A percentile compares a stretch with the other conserved stretches of the same genome.
Conservation (phyloP, 1,284 basidiomycete species). For the Boletus sp. region DNA sequence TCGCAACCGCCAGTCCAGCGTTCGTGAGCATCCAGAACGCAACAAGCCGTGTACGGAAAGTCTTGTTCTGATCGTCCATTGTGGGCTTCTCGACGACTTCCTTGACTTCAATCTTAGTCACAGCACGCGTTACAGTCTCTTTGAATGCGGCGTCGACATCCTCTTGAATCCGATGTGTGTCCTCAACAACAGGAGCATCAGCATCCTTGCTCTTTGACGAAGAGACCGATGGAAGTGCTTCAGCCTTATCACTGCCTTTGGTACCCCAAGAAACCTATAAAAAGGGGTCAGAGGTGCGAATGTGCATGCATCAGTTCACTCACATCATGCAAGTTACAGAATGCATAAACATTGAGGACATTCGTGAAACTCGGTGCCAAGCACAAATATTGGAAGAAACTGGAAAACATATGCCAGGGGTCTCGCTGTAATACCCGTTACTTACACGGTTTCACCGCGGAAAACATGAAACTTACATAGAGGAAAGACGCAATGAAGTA, state of each 20-base stretch:
- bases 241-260: slow-evolving; percentile 94
- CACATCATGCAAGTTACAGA: slow-evolving; percentile 92
- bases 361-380: slow-evolving; percentile 91
- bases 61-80: slow-evolving; percentile 89
- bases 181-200: slow-evolving; percentile 78
- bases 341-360: slow-evolving; percentile 93
- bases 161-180: slow-evolving; percentile 73
- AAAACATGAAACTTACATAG: slow-evolving; percentile 58
- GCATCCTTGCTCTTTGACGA: slow-evolving; percentile 78
- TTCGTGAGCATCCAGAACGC: slow-evolving; percentile 85
- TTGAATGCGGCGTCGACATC: slow-evolving; percentile 94
- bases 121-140: slow-evolving; percentile 88
- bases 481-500: slow-evolving; percentile 84
- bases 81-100: slow-evolving; percentile 78
- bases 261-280: slow-evolving; percentile 85
- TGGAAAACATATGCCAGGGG: slow-evolving; percentile 98
- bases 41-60: slow-evolving; percentile 88
- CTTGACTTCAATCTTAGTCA: slow-evolving; percentile 74
- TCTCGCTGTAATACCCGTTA: slow-evolving; percentile 59
- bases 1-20: slow-evolving; percentile 74
- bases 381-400: slow-evolving; percentile 89
- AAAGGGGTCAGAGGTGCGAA: slow-evolving; percentile 7
- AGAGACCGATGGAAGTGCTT: slow-evolving; percentile 87
- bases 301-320: slow-evolving; percentile 19
- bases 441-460: neutral